Conservation (phyloP, 1,284 basidiomycete genomes). For the Apiotrichum sp. region DNA sequence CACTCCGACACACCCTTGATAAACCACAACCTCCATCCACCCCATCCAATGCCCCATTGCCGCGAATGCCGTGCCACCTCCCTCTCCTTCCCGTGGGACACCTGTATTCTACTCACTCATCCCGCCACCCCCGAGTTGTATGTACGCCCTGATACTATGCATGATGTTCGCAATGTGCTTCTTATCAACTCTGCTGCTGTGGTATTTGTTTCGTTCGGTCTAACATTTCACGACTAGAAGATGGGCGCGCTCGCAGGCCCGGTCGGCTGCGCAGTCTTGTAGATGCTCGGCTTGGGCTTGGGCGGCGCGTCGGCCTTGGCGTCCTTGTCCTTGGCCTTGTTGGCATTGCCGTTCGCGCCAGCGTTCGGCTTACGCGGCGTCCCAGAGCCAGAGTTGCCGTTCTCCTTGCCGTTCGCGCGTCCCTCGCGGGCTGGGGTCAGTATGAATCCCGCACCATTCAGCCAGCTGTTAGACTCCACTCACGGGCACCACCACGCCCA, state of each 20-base stretch:
- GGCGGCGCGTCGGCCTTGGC: background rate
- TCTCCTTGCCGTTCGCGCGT: background rate
- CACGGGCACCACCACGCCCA: slow-evolving; percentile 9
- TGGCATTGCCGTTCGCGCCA: too few relatives aligned
- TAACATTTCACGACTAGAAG: slow-evolving; percentile 4
- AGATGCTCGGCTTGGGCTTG: slow-evolving; percentile 25
- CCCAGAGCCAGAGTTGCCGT: background rate
- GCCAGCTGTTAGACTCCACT: background rate
- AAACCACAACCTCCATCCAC: background rate
- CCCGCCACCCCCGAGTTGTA: background rate
- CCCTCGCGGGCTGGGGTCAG: slow-evolving; percentile 13
- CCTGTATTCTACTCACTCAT: background rate
- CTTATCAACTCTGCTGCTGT: background rate
- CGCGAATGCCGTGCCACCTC: too few relatives aligned
- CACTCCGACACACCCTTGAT: too few relatives aligned
- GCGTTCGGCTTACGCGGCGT: background rate
- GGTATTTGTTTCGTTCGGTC: background rate
- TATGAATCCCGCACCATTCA: too few relatives aligned
- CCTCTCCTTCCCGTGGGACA: too few relatives aligned
- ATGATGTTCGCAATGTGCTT: background rate
- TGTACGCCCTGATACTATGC: background rate
- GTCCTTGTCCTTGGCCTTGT: background rate
- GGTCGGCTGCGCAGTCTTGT: slow-evolving; percentile 18
- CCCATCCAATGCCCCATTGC: background rate
- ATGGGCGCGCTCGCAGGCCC: slow-evolving; percentile 14